Evolutionary conservation across 441 rosid species (phyloP), one percentile per base, ranked within the genome.

Genomic region (Eutrema salsugineum): DNA sequence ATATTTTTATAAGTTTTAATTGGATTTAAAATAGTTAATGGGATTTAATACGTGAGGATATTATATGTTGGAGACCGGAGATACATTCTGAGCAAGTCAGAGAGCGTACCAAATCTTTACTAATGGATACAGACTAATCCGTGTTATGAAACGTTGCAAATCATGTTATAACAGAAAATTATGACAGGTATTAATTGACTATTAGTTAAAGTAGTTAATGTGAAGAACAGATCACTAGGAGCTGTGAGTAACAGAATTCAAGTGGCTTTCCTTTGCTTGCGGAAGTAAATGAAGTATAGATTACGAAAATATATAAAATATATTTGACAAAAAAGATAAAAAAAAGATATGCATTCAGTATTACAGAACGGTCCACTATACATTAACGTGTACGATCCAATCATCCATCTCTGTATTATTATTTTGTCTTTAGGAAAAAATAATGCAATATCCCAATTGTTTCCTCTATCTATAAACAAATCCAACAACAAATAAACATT

Each of bases 221-320:
- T 42, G 56, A 24, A 63, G 53, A 63, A 70, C 75, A 76, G 75
- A 63, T 76, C 79, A 71, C 58, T 70, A 42, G 63, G 67, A 65
- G 76, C 76, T 49, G 68, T 57, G 54, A 63, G 55, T 63, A 35
- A 65, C 72, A 50, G 76, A 76, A 50, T 30, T 50, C 72, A 76
- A 76, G 79, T 76, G 80, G 72, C 60, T 63, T 70, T 64, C 76
- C 79, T 48, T 76, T 57, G 72, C 79, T 70, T 76, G 71, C 79
- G 79, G 76, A 70, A 65, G 51, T 51, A 50, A 65, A 77, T 77
- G 63, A 71, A 65, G 76, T 77, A 44, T 24, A 77, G 53, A 64
- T 58, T 71, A 77, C 80, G 73, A 4, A 48, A 58, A 3, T 24
- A 24, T 42, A 46, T 36, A 47, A 53, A n/a, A n/a, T n/a, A n/a